These are phyloP conservation scores for Allantophomopsis cytisporea DNA, from an alignment of 2,329 filamentous ascomycete genomes.

Conservation along the genomic window DNA sequence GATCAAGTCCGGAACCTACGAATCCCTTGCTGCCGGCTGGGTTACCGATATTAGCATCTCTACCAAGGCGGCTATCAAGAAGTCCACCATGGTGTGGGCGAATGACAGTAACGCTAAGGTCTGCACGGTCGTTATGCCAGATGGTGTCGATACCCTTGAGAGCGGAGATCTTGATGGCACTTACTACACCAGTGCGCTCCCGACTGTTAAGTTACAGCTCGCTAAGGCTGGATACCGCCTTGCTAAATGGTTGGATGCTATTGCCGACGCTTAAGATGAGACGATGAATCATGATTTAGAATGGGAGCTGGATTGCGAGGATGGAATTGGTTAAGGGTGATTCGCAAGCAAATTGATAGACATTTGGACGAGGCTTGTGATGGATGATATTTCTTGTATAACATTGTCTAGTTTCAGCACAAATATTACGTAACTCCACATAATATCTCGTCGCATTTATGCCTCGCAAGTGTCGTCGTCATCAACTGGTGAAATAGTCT, in stretches of 20 bases:
- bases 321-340: too few species aligned
- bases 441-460: too few species aligned
- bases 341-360: too few species aligned
- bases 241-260: neutral
- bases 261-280: neutral
- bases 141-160: conserved; percentile 39
- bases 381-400: too few species aligned
- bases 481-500: too few species aligned
- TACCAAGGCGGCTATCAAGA: conserved; percentile 11
- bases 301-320: too few species aligned
- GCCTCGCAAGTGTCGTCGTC: too few species aligned
- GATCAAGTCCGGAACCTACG: conserved; percentile 43
- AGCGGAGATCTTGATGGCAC: conserved; percentile 44
- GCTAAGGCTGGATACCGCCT: conserved; percentile 52
- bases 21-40: conserved; percentile 7
- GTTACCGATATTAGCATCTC: conserved; percentile 5
- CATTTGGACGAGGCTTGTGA: too few species aligned
- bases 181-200: conserved; percentile 49
- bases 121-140: conserved; percentile 44
- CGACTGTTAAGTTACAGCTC: conserved; percentile 49
- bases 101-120: conserved; percentile 48
- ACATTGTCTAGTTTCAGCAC: too few species aligned
- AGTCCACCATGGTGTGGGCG: conserved; percentile 49
- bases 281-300: too few species aligned
- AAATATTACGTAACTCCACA: too few species aligned